Percentiles rank a stretch among this genome's conserved stretches.
Evolutionary conservation across 116 monocot genomes (phyloP).

Genomic region (Dioscorea cayenensis): DNA sequence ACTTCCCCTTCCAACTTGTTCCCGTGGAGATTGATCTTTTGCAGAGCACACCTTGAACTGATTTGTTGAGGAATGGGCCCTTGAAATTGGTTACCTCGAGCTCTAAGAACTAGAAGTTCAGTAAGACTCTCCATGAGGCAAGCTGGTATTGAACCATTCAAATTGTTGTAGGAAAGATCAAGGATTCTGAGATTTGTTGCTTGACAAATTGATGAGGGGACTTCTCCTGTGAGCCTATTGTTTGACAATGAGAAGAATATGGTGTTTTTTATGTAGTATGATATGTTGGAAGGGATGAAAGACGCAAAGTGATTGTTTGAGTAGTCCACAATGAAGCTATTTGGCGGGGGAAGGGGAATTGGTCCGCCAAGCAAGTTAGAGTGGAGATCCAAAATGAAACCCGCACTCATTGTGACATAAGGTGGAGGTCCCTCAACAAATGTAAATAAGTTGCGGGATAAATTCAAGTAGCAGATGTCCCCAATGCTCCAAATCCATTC

Average conservation of each 20-base stretch:
- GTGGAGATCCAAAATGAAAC: constrained; percentile 30
- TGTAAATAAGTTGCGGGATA: constrained; percentile 49
- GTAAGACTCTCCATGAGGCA: too few relatives aligned
- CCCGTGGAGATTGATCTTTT: too few relatives aligned
- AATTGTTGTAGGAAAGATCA: too few relatives aligned
- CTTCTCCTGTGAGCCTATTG: constrained; percentile 15
- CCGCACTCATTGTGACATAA: not conserved
- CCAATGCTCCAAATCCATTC: constrained; percentile 41
- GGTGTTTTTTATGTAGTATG: constrained; percentile 25
- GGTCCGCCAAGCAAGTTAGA: constrained; percentile 51
- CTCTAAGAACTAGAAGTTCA: too few relatives aligned
- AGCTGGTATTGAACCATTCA: too few relatives aligned
- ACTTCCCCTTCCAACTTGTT: too few relatives aligned
- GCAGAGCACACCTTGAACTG: too few relatives aligned
- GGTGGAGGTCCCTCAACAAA: constrained; percentile 20
- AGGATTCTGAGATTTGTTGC: constrained; percentile 6
- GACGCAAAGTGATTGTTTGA: constrained; percentile 57
- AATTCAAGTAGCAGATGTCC: constrained; percentile 23
- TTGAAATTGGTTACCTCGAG: too few relatives aligned
- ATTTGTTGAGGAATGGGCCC: too few relatives aligned
- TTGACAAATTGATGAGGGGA: constrained; percentile 37
- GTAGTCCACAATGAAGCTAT: constrained; percentile 36
- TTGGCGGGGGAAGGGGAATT: constrained; percentile 31
- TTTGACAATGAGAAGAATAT: constrained; percentile 51
- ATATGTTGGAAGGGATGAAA: constrained; percentile 33